Percentiles rank a stretch among this genome's conserved stretches.
phyloP scores from a whole-genome alignment of 805 yeast genomes.

The Metschnikowia proteae region DNA sequence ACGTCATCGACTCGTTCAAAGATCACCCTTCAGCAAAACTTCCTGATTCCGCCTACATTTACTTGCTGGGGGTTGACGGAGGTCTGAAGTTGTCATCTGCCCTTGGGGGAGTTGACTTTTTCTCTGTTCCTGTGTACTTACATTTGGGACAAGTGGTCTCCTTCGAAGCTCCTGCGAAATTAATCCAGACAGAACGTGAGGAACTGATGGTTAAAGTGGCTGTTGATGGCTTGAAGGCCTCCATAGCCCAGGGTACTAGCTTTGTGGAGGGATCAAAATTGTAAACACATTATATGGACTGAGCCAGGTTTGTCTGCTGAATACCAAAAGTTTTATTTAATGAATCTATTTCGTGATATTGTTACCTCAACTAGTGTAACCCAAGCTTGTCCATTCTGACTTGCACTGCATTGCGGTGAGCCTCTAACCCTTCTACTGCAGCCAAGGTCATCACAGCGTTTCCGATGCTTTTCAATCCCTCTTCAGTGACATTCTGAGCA shows the following conservation, averaged over 20 bases:
- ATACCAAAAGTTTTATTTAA: not conserved
- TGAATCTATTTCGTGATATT: not conserved
- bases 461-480: conserved; percentile 88
- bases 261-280: conserved; percentile 40
- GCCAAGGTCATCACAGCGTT: conserved; percentile 95
- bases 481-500: conserved; percentile 80
- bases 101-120: conserved; percentile 41
- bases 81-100: conserved; percentile 41
- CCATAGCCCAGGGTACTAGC: conserved; percentile 38
- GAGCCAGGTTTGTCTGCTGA: not conserved
- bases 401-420: conserved; percentile 95
- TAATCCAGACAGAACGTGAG: conserved; percentile 30
- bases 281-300: conserved; percentile 11
- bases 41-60: conserved; percentile 49
- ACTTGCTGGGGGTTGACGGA: conserved; percentile 50
- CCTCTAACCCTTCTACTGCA: conserved; percentile 94
- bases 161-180: conserved; percentile 34
- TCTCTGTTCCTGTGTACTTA: conserved; percentile 47
- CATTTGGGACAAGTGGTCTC: conserved; percentile 35
- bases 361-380: conserved; percentile 27
- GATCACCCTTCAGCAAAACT: conserved; percentile 9
- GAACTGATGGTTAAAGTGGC: conserved; percentile 33
- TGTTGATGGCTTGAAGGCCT: conserved; percentile 35
- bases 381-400: conserved; percentile 86
- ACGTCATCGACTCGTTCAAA: conserved; percentile 14